Conservation (phyloP, 768 basidiomycete genomes). For the Serpula lacrymans region DNA sequence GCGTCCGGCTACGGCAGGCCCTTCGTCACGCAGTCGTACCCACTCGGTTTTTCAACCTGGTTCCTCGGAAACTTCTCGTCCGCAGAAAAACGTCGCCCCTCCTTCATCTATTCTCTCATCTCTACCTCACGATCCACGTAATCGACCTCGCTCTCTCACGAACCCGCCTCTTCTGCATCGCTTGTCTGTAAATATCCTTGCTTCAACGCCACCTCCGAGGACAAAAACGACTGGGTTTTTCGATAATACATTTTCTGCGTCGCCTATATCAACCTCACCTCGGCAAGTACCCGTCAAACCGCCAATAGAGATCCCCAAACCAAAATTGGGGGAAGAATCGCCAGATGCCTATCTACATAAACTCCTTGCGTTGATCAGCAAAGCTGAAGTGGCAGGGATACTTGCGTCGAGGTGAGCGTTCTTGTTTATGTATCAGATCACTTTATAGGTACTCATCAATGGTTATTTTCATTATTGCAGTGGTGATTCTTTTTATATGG, state of each 20-base stretch:
- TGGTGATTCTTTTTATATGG: slow-evolving; percentile 63
- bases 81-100: too few relatives aligned
- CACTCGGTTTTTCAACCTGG: slow-evolving; percentile 25
- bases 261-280: slow-evolving; percentile 37
- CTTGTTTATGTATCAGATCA: not conserved
- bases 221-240: slow-evolving; percentile 11
- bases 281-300: slow-evolving; percentile 43
- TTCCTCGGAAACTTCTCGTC: slow-evolving; percentile 17
- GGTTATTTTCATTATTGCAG: slow-evolving; percentile 36
- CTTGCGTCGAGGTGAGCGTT: slow-evolving; percentile 72
- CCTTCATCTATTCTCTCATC: slow-evolving; percentile 13
- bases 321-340: slow-evolving; percentile 56
- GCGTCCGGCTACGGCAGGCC: slow-evolving; percentile 45
- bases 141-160: slow-evolving; percentile 48
- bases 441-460: slow-evolving; percentile 7
- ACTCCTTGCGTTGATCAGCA: slow-evolving; percentile 60
- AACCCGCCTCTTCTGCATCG: slow-evolving; percentile 71
- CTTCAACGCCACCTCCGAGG: slow-evolving; percentile 38
- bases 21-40: slow-evolving; percentile 25
- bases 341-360: slow-evolving; percentile 68
- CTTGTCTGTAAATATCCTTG: slow-evolving; percentile 63
- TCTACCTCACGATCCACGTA: slow-evolving; percentile 30
- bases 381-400: slow-evolving; percentile 75
- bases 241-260: slow-evolving; percentile 11
- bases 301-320: slow-evolving; percentile 46